Base-by-base conservation (phyloP, 352 stramenopile species). In the Elongisporangium senticosum region DNA sequence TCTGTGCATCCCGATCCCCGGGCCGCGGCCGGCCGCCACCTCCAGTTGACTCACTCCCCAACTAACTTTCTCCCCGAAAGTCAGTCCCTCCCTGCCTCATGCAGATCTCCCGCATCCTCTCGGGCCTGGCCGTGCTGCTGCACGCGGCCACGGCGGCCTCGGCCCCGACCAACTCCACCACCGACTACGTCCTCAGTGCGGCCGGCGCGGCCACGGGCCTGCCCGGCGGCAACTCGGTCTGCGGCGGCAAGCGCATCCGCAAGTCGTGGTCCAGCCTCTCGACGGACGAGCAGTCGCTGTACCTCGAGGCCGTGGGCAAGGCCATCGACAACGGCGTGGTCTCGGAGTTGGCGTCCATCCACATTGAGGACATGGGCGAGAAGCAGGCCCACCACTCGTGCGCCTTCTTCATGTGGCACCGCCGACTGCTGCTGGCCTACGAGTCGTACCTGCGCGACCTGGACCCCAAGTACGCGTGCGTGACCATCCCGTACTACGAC, bases 401-500 rank as follows among this genome's bases (percentile, higher is more conserved):
- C 59, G 78, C 59, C 15, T 87, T 87, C 64, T 78, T 85, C 50
- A 71, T 59, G 43, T 92, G 80, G 83, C 78, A 90, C 64, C 76
- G 80, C 8, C 72, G 75, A 7, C 61, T 87, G 22, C 64, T 92
- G 22, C 61, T 90, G 13, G 83, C 70, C 13, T 88, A 79, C 58
- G 83, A 92, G 56, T 76, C 67, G 13, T 86, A 86, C 48, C 50
- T 92, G 49, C 83, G 83, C 20, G 68, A 72, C 47, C 61, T 88
- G 23, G 74, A 71, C 54, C 53, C 69, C 21, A 72, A 77, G 53
- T 92, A 79, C 53, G 74, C 70, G 5, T 92, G 83, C 53, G 47
- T 92, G 21, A 90, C 83, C 14, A 49, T 92, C n/a, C 83, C 80
- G n/a, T 92, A 86, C 77, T 92, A 85, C 58, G 83, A 92, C 59